A percentile compares a stretch with the other conserved stretches of the same genome.
Evolutionary conservation across 2,329 filamentous ascomycete species (phyloP).

Genomic region (Apiospora koreana): DNA sequence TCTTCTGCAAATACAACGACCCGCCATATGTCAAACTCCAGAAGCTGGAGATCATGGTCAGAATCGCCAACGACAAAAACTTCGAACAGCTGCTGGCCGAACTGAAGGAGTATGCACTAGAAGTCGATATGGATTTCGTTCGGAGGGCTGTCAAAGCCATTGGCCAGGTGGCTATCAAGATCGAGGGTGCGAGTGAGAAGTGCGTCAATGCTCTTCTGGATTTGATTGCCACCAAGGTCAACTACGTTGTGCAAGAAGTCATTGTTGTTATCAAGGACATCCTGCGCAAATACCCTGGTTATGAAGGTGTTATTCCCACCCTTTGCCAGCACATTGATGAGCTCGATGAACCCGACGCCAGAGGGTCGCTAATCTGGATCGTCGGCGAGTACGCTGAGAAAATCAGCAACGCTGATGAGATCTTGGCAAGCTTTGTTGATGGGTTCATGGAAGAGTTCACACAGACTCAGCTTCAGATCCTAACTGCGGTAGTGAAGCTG

Average conservation of each 20-base stretch:
- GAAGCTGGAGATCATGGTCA: conserved; percentile 98
- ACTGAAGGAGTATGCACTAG: conserved; percentile 93
- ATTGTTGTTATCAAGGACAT: conserved; percentile 99
- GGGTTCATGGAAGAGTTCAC: conserved; percentile 96
- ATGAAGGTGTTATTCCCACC: conserved; percentile 96
- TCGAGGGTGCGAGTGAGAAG: conserved; percentile 90
- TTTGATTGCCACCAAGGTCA: conserved; percentile 95
- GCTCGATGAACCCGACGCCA: conserved; percentile 87
- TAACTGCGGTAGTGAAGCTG: conserved; percentile 95
- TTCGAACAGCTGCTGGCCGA: conserved; percentile 93
- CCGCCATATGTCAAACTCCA: conserved; percentile 96
- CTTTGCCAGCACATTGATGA: conserved; percentile 97
- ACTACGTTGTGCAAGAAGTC: conserved; percentile 98
- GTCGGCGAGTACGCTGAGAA: conserved; percentile 99
- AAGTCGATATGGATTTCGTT: conserved; percentile 99
- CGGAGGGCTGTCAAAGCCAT: conserved; percentile 93
- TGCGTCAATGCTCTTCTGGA: conserved; percentile 94
- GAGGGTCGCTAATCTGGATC: conserved; percentile 95
- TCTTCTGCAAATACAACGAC: conserved; percentile 99
- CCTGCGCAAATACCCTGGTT: conserved; percentile 94
- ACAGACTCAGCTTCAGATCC: conserved; percentile 96
- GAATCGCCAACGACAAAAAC: conserved; percentile 96
- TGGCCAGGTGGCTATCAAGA: conserved; percentile 97
- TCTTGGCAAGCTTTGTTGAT: conserved; percentile 87
- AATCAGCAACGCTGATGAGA: conserved; percentile 97